phyloP scores from a whole-genome alignment of 768 basidiomycete genomes.

The Psilocybe subaeruginosa region DNA sequence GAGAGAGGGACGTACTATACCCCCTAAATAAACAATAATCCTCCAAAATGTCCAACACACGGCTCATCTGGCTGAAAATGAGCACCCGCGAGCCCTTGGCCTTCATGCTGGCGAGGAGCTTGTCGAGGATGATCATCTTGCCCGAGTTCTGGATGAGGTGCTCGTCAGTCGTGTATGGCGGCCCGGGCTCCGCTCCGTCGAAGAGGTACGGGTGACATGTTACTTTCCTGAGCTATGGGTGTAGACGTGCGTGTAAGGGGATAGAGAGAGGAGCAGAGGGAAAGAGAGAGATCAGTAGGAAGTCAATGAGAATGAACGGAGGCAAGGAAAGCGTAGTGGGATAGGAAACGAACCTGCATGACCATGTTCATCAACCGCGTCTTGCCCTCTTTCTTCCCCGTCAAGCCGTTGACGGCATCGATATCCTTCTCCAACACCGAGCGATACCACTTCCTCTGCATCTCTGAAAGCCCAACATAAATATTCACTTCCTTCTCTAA shows the following conservation, averaged over 20 bases:
- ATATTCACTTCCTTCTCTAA: constrained; percentile 98
- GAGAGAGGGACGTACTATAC: constrained; percentile 57
- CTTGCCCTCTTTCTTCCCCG: constrained; percentile 98
- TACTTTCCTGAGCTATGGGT: constrained; percentile 70
- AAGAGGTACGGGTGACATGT: constrained; percentile 93
- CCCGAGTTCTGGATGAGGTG: constrained; percentile 94
- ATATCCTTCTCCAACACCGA: constrained; percentile 97
- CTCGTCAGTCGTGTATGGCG: constrained; percentile 97
- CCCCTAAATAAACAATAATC: constrained; percentile 93
- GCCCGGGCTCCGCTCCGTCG: constrained; percentile 96
- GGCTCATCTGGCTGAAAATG: constrained; percentile 99
- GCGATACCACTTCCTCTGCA: constrained; percentile 99
- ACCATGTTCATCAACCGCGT: constrained; percentile 98
- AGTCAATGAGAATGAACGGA: neutral
- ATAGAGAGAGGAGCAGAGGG: too few species aligned
- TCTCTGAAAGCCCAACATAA: constrained; percentile 94
- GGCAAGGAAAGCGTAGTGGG: neutral
- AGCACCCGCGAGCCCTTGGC: constrained; percentile 92
- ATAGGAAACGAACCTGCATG: constrained; percentile 74
- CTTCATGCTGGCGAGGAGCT: constrained; percentile 85
- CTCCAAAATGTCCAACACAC: constrained; percentile 96
- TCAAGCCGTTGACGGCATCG: constrained; percentile 95
- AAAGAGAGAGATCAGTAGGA: too few species aligned
- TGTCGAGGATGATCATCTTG: constrained; percentile 98
- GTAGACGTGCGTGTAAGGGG: too few species aligned